Evolutionary conservation across 768 basidiomycete genomes (phyloP), one percentile per base, ranked within the genome.

Genomic region (Kwoniella sp.): DNA sequence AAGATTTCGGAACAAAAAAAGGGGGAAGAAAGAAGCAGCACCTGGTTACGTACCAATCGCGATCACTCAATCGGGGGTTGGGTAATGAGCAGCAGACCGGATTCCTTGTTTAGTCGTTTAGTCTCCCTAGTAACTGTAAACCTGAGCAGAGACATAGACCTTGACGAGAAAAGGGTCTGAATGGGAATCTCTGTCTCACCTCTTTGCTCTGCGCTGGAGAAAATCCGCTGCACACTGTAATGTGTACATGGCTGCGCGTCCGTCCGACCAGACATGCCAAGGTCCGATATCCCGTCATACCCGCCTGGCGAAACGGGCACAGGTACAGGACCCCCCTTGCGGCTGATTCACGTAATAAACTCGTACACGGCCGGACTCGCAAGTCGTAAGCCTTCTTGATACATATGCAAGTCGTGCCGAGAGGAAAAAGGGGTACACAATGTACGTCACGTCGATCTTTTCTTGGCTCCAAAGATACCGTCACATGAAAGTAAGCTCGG

Each of bases 381-480:
- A 44, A 9, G 40, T 44, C 40, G 40, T 19, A 44, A 44, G 40
- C 40, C 17, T 19, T 44, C 40, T 44, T 33, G 33, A 33, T 33
- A n/a, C 33, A 33, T 33, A 6, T 33, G 33, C 33, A 33, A 6
- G 33, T 33, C 17, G 40, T 44, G 40, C 40, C 40, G 40, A 44
- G 40, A 44, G 40, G 17, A 44, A 44, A 44, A 44, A 4, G 40
- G 8, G 40, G 8, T 44, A 10, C 2, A 44, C 29, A 30, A 52
- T 6, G 9, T 24, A 58, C 56, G 47, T 58, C 57, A 58, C 47
- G 57, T 58, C 55, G 55, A 57, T 57, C 55, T 55, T 55, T 26
- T 55, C 36, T 55, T 40, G 22, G 21, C 33, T 36, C 33, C 33
- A 33, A 5, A 33, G 33, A 33, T n/a, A n/a, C n/a, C n/a, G n/a